phyloP scores from a whole-genome alignment of 768 basidiomycete species.

The Kwoniella dendrophila region DNA sequence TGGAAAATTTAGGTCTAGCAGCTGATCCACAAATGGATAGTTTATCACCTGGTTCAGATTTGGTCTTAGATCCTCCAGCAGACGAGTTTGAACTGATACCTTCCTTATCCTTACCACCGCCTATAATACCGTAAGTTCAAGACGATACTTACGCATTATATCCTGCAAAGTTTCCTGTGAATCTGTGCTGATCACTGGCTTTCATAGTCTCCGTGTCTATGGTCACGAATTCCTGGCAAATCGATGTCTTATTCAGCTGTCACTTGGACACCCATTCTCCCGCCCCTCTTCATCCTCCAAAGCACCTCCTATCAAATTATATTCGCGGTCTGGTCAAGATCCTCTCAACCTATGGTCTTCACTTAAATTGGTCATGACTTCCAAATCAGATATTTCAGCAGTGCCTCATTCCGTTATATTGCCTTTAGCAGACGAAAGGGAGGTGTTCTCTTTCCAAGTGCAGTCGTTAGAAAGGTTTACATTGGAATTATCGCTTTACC shows the following conservation, averaged over 20 bases:
- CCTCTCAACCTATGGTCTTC: conserved; percentile 63
- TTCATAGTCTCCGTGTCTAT: conserved; percentile 72
- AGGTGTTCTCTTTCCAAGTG: conserved; percentile 82
- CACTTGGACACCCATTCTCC: conserved; percentile 70
- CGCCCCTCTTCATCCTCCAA: conserved; percentile 41
- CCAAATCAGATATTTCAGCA: conserved; percentile 76
- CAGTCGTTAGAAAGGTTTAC: conserved; percentile 70
- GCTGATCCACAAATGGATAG: conserved; percentile 51
- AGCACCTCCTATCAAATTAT: conserved; percentile 61
- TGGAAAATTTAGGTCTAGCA: conserved; percentile 49
- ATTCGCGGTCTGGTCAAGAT: conserved; percentile 57
- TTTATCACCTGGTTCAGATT: conserved; percentile 51
- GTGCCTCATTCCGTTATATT: conserved; percentile 89
- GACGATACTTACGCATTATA: too few relatives aligned
- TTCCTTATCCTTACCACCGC: conserved; percentile 89
- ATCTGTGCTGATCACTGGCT: conserved; percentile 3
- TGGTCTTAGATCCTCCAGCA: conserved; percentile 60
- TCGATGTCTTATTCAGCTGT: conserved; percentile 79
- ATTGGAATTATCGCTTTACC: conserved; percentile 91
- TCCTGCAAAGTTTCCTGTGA: background rate
- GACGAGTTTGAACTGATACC: conserved; percentile 86
- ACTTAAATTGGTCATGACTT: conserved; percentile 92
- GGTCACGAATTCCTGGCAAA: conserved; percentile 85
- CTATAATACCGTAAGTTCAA: conserved; percentile 83
- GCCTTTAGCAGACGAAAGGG: conserved; percentile 71